These are phyloP conservation scores for Phytophthora sansomeana DNA, from an alignment of 352 stramenopile species.

Conservation along the genomic window DNA sequence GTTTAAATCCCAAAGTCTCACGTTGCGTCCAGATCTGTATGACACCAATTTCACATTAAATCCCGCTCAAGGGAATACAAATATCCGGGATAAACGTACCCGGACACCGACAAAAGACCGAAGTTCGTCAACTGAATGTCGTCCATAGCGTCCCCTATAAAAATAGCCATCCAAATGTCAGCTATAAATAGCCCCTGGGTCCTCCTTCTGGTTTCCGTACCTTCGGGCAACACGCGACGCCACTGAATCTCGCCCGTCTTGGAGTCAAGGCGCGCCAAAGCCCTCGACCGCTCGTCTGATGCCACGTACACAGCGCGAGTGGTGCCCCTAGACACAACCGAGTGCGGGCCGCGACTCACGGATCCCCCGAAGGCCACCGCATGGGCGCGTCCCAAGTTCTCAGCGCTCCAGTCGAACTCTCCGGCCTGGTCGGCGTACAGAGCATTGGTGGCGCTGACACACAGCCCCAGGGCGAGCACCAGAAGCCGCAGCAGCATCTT, in stretches of 20 bases:
- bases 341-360: slow-evolving; percentile 49
- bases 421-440: slow-evolving; percentile 84
- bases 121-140: slow-evolving; percentile 76
- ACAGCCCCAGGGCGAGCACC: slow-evolving; percentile 37
- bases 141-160: slow-evolving; percentile 68
- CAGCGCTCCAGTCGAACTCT: slow-evolving; percentile 79
- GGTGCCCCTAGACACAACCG: slow-evolving; percentile 47
- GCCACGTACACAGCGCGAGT: slow-evolving; percentile 75
- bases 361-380: slow-evolving; percentile 57
- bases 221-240: slow-evolving; percentile 68
- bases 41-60: slow-evolving; percentile 3
- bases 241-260: slow-evolving; percentile 81
- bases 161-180: slow-evolving; percentile 23
- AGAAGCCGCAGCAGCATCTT: slow-evolving; percentile 36
- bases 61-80: slow-evolving; percentile 21
- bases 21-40: slow-evolving; percentile 55
- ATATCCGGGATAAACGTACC: slow-evolving; percentile 45
- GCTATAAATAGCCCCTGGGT: neutral
- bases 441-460: slow-evolving; percentile 31
- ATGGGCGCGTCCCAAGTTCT: slow-evolving; percentile 67
- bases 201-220: slow-evolving; percentile 27
- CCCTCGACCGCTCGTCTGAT: slow-evolving; percentile 65
- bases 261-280: slow-evolving; percentile 69
- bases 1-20: slow-evolving; percentile 74
- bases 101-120: slow-evolving; percentile 69